phyloP scores from a whole-genome alignment of 2,329 filamentous ascomycete genomes.

The Mollisia scopiformis region DNA sequence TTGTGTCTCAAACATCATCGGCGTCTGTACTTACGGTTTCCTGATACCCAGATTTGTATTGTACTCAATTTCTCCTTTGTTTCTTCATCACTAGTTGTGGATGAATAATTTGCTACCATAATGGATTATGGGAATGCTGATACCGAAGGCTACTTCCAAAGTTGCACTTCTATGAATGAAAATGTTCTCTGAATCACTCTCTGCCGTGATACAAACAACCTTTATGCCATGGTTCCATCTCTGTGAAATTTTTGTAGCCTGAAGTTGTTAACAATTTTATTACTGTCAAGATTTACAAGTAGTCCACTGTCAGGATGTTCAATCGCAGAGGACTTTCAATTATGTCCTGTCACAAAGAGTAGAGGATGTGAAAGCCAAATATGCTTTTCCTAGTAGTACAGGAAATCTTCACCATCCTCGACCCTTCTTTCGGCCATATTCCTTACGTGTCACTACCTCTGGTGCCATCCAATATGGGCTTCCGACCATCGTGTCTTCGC shows the following conservation, averaged over 20 bases:
- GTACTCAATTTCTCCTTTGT: neutral
- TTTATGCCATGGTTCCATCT: neutral
- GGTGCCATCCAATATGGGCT: constrained; percentile 99
- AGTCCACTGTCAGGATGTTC: too few species aligned
- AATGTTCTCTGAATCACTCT: neutral
- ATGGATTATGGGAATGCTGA: neutral
- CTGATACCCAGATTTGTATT: neutral
- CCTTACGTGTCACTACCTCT: constrained; percentile 94
- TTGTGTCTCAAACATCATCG: neutral
- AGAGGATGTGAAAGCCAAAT: too few species aligned
- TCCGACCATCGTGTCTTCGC: constrained; percentile 97
- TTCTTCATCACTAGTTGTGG: neutral
- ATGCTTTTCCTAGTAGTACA: too few species aligned
- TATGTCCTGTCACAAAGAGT: too few species aligned
- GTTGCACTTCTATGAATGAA: neutral
- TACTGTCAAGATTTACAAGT: too few species aligned
- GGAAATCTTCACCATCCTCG: too few species aligned
- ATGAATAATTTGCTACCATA: neutral
- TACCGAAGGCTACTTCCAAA: neutral
- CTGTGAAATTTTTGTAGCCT: neutral
- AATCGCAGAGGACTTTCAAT: too few species aligned
- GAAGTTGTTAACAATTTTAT: too few species aligned
- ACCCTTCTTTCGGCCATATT: constrained; percentile 97
- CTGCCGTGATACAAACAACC: neutral
- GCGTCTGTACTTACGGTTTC: neutral